Conservation (phyloP, 805 yeast species). For the Candida coquimbonensis region DNA sequence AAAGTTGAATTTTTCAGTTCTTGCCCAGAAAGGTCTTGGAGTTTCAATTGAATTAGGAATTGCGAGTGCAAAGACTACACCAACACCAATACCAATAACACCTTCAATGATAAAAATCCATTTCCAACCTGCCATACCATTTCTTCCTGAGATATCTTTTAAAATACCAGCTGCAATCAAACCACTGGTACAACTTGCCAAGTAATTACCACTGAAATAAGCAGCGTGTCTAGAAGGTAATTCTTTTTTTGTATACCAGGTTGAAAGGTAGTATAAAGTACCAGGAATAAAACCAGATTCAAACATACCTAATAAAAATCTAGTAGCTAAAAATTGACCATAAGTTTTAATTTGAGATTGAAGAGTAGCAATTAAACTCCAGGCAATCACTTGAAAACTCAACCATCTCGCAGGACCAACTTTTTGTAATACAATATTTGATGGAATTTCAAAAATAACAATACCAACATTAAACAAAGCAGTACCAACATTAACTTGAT, state of each 20-base stretch:
- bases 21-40: neutral
- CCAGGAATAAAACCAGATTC: slow-evolving; percentile 63
- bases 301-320: slow-evolving; percentile 60
- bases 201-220: neutral
- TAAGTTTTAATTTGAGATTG: neutral
- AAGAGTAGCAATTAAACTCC: slow-evolving; percentile 45
- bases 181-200: neutral
- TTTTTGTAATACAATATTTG: slow-evolving; percentile 57
- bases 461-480: neutral
- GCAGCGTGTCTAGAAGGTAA: neutral
- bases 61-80: neutral
- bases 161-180: slow-evolving; percentile 3
- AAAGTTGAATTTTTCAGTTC: neutral
- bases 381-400: slow-evolving; percentile 47
- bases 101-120: slow-evolving; percentile 6
- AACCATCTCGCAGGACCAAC: slow-evolving; percentile 60
- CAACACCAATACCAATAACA: neutral
- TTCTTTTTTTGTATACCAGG: slow-evolving; percentile 1
- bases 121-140: slow-evolving; percentile 3
- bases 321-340: slow-evolving; percentile 33
- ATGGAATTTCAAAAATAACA: slow-evolving; percentile 30
- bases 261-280: slow-evolving; percentile 39
- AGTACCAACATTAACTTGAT: neutral
- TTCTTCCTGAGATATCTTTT: neutral
- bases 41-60: neutral